phyloP scores from a whole-genome alignment of 1,284 basidiomycete genomes.

The Trichosporon asahii region DNA sequence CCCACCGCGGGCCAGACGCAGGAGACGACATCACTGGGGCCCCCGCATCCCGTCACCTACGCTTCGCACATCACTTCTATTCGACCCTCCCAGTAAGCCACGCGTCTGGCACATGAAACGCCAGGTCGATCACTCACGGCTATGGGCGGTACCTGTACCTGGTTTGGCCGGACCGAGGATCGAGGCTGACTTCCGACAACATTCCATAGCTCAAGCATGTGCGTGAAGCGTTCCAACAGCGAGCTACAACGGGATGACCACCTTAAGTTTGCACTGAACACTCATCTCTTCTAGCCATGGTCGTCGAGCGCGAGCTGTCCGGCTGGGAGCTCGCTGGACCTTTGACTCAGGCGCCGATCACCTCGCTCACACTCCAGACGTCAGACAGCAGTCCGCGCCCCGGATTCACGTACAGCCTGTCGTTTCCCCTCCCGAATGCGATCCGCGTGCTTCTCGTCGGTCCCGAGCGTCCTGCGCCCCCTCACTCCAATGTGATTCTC shows the following conservation, averaged over 20 bases:
- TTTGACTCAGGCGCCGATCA: conserved; percentile 22
- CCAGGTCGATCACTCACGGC: neutral
- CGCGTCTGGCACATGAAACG: neutral
- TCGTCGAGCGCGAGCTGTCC: conserved; percentile 31
- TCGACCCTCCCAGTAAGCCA: conserved; percentile 2
- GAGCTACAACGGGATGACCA: neutral
- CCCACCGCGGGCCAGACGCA: neutral
- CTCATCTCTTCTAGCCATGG: conserved; percentile 15
- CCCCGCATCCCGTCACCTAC: neutral
- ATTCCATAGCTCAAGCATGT: neutral
- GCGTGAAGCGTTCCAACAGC: neutral
- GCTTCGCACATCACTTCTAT: neutral
- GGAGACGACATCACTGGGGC: conserved; percentile 2
- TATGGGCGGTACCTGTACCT: neutral
- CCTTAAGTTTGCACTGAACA: neutral
- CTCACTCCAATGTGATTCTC: conserved; percentile 50
- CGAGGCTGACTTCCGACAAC: too few relatives aligned
- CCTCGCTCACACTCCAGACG: conserved; percentile 32
- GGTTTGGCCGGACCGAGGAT: neutral
- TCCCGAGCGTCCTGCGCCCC: conserved; percentile 46
- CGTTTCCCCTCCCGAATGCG: conserved; percentile 43
- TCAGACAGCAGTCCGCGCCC: conserved; percentile 24
- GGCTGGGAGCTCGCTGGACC: conserved; percentile 18
- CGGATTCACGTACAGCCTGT: conserved; percentile 44
- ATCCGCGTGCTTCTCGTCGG: conserved; percentile 46